Conservation (phyloP, 2,329 filamentous ascomycete species). For the Cladosporium velox region DNA sequence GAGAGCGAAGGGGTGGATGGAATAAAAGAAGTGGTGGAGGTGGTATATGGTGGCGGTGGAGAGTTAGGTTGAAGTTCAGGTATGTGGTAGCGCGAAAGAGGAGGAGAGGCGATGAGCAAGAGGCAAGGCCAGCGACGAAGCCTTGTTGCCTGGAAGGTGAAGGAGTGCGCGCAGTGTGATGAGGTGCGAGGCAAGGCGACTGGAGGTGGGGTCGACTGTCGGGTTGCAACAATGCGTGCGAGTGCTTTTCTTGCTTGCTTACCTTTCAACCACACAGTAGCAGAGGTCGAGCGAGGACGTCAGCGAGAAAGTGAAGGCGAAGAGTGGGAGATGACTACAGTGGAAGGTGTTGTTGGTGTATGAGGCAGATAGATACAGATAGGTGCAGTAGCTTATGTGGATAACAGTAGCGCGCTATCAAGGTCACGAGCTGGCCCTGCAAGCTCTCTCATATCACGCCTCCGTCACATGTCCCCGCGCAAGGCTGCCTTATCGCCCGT, state of each 20-base stretch:
- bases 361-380: neutral
- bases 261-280: neutral
- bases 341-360: neutral
- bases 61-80: neutral
- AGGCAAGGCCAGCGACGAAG: constrained; percentile 2
- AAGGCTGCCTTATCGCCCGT: neutral
- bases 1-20: neutral
- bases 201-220: neutral
- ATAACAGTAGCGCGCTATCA: neutral
- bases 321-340: neutral
- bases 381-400: neutral
- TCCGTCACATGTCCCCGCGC: neutral
- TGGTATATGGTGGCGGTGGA: neutral
- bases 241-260: neutral
- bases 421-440: neutral
- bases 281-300: neutral
- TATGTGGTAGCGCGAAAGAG: neutral
- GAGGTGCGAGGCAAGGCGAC: neutral
- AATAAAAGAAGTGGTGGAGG: neutral
- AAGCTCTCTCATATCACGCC: neutral
- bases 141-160: neutral
- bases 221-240: neutral
- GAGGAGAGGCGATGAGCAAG: neutral
- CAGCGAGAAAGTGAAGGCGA: neutral
- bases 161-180: neutral